These are phyloP conservation scores for Lachnellula arida DNA, from an alignment of 2,329 filamentous ascomycete genomes.

Conservation along the genomic window DNA sequence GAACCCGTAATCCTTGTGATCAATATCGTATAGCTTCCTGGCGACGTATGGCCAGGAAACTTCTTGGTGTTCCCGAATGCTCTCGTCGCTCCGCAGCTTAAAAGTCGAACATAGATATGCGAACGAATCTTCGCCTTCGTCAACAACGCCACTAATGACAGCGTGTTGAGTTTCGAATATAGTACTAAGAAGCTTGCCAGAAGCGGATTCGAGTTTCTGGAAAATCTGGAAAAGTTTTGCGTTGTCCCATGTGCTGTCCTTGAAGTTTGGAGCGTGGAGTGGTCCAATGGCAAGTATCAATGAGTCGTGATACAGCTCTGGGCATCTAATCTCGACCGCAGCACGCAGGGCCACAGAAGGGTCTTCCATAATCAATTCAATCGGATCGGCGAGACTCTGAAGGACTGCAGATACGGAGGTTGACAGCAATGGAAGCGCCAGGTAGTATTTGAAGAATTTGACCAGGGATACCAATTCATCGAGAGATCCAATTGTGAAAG, in stretches of 20 bases:
- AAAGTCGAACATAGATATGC: too few relatives aligned
- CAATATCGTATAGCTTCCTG: too few relatives aligned
- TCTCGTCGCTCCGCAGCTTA: too few relatives aligned
- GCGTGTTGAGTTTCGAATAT: too few relatives aligned
- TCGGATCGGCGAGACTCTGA: background rate
- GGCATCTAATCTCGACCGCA: background rate
- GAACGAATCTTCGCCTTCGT: too few relatives aligned
- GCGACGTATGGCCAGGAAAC: too few relatives aligned
- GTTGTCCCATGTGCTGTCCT: background rate
- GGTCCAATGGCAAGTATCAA: background rate
- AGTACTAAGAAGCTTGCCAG: too few relatives aligned
- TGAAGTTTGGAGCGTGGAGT: background rate
- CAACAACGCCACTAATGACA: too few relatives aligned
- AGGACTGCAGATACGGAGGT: background rate
- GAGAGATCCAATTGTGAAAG: background rate
- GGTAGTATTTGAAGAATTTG: background rate
- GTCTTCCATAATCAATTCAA: background rate
- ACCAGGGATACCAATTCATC: background rate
- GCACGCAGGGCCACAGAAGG: background rate
- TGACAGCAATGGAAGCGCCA: background rate
- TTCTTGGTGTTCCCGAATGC: too few relatives aligned
- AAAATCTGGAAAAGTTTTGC: background rate
- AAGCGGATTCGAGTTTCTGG: background rate
- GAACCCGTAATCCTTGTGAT: too few relatives aligned
- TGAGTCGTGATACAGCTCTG: background rate